Conservation (phyloP, 352 stramenopile species). For the Globisporangium echinulatum region DNA sequence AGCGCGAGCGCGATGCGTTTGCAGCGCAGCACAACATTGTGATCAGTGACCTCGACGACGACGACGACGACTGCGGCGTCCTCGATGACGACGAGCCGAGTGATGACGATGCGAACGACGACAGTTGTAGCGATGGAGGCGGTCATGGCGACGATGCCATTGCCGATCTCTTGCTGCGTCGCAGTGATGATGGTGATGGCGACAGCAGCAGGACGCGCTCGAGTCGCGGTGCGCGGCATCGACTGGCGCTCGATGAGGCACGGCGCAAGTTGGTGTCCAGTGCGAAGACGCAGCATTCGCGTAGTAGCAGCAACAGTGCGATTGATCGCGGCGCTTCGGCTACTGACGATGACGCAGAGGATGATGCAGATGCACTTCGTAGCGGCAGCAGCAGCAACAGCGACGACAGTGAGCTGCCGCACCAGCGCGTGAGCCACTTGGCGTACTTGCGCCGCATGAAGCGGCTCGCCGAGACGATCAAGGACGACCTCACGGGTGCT, state of each 20-base stretch:
- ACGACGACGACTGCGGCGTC: constrained; percentile 34
- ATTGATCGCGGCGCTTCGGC: background rate
- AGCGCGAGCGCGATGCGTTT: background rate
- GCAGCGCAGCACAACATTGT: background rate
- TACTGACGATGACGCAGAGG: background rate
- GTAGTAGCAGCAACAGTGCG: background rate
- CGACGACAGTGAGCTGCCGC: constrained; percentile 31
- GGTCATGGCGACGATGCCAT: constrained; percentile 9
- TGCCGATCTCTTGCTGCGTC: constrained; percentile 6
- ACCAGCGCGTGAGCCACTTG: constrained; percentile 57
- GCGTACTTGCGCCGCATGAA: constrained; percentile 68
- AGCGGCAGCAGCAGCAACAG: constrained; percentile 20
- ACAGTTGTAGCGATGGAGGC: background rate
- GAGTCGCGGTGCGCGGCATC: constrained; percentile 15
- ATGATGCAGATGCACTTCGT: background rate
- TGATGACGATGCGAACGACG: constrained; percentile 15
- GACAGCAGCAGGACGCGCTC: background rate
- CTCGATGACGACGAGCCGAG: constrained; percentile 32
- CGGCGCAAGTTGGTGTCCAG: constrained; percentile 4
- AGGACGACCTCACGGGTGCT: constrained; percentile 35
- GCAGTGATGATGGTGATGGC: background rate
- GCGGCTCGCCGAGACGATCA: constrained; percentile 55
- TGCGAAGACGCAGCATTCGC: background rate
- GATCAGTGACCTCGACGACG: constrained; percentile 5
- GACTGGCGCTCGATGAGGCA: constrained; percentile 23